Conservation (phyloP, 75 land plant genomes). For the Selaginella moellendorffii region DNA sequence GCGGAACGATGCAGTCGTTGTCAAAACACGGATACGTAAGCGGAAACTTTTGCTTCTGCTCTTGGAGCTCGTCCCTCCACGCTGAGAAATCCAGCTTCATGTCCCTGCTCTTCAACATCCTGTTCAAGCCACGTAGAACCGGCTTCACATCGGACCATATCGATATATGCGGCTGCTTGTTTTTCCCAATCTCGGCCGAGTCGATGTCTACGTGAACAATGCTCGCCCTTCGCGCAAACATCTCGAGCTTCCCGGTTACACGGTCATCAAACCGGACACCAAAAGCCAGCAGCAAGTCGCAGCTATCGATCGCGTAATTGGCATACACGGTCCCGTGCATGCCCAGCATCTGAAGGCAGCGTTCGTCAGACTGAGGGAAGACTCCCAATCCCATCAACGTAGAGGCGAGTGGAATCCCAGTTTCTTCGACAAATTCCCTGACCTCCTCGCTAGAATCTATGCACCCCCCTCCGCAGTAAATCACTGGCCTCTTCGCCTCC, state of each 20-base stretch:
- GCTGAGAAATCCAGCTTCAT: conserved; percentile 41
- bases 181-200: too few relatives aligned
- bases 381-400: background rate
- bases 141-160: too few relatives aligned
- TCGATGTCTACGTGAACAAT: background rate
- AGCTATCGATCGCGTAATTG: background rate
- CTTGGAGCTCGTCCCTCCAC: conserved; percentile 60
- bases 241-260: background rate
- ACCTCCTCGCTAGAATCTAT: background rate
- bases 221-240: background rate
- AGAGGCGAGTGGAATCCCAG: background rate
- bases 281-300: background rate
- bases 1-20: conserved; percentile 55
- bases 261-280: background rate
- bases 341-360: background rate
- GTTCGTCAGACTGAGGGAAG: background rate
- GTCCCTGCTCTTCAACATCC: too few relatives aligned
- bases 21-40: conserved; percentile 50
- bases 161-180: too few relatives aligned
- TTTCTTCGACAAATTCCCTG: background rate
- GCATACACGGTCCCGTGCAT: conserved; percentile 1
- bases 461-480: background rate
- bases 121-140: too few relatives aligned
- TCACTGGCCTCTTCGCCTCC: background rate
- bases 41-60: conserved; percentile 53